phyloP scores from a whole-genome alignment of 2,329 filamentous ascomycete species.

The Alternaria sp. region DNA sequence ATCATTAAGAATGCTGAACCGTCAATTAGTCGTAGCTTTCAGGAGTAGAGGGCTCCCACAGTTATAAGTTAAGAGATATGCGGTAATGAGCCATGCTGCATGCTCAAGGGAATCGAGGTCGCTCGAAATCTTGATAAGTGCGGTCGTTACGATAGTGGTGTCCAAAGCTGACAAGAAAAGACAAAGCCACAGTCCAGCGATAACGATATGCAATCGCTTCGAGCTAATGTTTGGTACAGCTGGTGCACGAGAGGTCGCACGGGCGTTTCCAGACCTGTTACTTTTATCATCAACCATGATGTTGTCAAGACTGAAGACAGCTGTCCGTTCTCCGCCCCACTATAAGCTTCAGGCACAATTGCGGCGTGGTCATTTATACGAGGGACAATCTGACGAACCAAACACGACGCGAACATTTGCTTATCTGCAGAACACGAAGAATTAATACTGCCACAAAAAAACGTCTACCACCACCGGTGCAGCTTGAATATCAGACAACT shows the following conservation, averaged over 20 bases:
- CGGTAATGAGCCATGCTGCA: slow-evolving; percentile 42
- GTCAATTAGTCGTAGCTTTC: background rate
- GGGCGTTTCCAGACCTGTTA: background rate
- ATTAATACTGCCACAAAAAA: too few relatives aligned
- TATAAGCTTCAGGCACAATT: background rate
- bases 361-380: background rate
- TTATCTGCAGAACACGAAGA: too few relatives aligned
- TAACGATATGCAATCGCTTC: slow-evolving; percentile 37
- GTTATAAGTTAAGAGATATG: background rate
- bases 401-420: too few relatives aligned
- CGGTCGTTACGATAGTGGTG: slow-evolving; percentile 45
- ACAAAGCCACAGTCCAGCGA: slow-evolving; percentile 44
- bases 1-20: slow-evolving; percentile 44
- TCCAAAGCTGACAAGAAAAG: slow-evolving; percentile 47
- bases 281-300: background rate
- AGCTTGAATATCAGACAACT: too few relatives aligned
- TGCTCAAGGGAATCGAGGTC: slow-evolving; percentile 39
- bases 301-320: background rate
- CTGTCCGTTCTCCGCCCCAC: background rate
- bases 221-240: slow-evolving; percentile 33
- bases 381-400: too few relatives aligned
- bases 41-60: background rate
- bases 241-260: background rate
- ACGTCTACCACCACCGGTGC: too few relatives aligned
- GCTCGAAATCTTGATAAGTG: slow-evolving; percentile 42